Conservation (phyloP, 257 asterid genomes). For the Solanum phureja region DNA sequence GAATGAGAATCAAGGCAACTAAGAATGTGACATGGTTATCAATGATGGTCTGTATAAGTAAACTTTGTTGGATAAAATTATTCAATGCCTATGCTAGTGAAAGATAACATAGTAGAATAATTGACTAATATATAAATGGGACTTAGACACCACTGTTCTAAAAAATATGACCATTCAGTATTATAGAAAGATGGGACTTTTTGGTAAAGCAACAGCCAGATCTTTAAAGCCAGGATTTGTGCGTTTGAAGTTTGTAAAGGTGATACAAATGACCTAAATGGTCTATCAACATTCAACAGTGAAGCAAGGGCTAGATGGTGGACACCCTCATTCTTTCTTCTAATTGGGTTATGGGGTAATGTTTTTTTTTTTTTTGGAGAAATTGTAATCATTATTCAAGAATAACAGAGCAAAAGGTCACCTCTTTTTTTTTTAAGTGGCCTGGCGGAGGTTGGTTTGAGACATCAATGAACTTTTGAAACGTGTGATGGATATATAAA, state of each 20-base stretch:
- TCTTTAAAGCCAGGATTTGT: background rate
- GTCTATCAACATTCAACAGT: too few species aligned
- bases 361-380: background rate
- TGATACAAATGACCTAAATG: background rate
- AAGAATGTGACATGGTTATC: background rate
- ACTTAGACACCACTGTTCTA: background rate
- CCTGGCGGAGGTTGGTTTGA: background rate
- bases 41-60: background rate
- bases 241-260: background rate
- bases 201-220: background rate
- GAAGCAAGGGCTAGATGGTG: background rate
- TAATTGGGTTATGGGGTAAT: background rate
- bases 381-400: background rate
- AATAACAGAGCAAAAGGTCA: background rate
- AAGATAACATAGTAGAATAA: background rate
- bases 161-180: background rate
- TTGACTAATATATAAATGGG: background rate
- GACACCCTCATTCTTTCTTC: background rate
- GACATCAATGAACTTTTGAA: background rate
- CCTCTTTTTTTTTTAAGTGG: background rate
- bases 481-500: slow-evolving; percentile 1
- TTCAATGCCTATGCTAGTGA: rapidly evolving
- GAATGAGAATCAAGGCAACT: background rate
- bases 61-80: background rate
- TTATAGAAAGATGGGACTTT: background rate